A percentile compares a stretch with the other conserved stretches of the same genome.
Evolutionary conservation across 495 filamentous ascomycete species (phyloP).

Genomic region (Penicillium samsonianum): DNA sequence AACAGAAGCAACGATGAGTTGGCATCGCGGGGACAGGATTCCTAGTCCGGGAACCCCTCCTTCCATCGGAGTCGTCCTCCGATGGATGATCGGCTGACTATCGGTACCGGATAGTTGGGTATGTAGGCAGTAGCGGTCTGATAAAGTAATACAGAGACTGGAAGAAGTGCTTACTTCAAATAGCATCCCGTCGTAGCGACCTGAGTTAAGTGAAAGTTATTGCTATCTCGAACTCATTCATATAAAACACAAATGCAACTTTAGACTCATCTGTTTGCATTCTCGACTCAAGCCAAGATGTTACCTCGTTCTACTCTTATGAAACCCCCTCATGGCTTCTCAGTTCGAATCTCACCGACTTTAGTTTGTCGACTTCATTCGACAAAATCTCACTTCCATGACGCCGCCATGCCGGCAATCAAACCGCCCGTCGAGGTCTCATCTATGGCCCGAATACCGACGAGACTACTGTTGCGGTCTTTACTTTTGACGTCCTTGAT

Average conservation of each 20-base stretch:
- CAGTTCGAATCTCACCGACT: not conserved
- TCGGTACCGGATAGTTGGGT: conserved; percentile 6
- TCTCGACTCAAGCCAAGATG: conserved; percentile 9
- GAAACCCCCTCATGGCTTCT: not conserved
- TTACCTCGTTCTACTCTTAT: conserved; percentile 9
- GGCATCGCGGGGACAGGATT: conserved; percentile 6
- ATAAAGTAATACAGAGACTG: not conserved
- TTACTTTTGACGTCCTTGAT: conserved; percentile 75
- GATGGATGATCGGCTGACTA: conserved; percentile 21
- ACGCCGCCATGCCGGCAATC: conserved; percentile 10
- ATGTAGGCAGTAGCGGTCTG: not conserved
- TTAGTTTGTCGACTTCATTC: conserved; percentile 19
- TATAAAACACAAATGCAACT: not conserved
- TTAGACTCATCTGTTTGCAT: not conserved
- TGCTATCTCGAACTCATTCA: not conserved
- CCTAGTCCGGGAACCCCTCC: conserved; percentile 17
- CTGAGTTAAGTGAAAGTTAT: not conserved
- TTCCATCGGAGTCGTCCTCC: conserved; percentile 22
- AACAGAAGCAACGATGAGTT: conserved; percentile 3
- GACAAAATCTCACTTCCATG: conserved; percentile 23
- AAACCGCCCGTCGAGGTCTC: conserved; percentile 28
- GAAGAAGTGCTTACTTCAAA: not conserved
- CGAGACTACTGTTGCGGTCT: conserved; percentile 67
- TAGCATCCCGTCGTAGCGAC: not conserved
- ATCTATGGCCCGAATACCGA: conserved; percentile 67